Percentiles rank a stretch among this genome's conserved stretches.
phyloP scores from a whole-genome alignment of 306 rosid species.

The Fragaria iinumae region DNA sequence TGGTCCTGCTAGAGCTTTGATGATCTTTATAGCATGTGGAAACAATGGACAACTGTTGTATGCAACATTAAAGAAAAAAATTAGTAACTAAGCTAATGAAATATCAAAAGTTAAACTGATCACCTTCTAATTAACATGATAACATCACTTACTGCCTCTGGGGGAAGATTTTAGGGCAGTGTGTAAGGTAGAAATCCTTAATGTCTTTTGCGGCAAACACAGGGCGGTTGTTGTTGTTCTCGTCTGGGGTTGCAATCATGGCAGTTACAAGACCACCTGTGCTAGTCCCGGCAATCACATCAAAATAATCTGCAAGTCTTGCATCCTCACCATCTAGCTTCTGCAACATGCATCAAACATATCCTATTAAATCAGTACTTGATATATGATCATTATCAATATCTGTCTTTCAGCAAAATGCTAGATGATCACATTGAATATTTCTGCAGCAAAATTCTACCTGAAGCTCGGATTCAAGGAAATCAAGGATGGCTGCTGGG shows the following conservation, averaged over 20 bases:
- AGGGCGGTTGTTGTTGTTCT: constrained; percentile 55
- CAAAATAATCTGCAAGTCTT: constrained; percentile 58
- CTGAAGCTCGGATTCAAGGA: constrained; percentile 71
- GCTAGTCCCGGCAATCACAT: constrained; percentile 70
- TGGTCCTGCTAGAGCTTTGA: constrained; percentile 34
- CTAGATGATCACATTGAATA: neutral
- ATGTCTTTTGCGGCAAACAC: constrained; percentile 62
- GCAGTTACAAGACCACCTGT: constrained; percentile 63
- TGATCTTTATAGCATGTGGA: constrained; percentile 6
- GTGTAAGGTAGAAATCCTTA: constrained; percentile 51
- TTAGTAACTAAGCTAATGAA: neutral
- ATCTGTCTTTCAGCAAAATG: neutral
- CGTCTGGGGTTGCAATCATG: constrained; percentile 56
- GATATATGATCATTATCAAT: neutral
- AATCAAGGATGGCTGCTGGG: constrained; percentile 56
- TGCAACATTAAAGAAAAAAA: neutral
- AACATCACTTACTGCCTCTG: constrained; percentile 30
- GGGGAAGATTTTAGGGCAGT: constrained; percentile 59
- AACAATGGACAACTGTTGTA: constrained; percentile 29
- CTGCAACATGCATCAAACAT: constrained; percentile 31
- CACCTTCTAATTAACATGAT: neutral
- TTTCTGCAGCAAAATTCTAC: constrained; percentile 18
- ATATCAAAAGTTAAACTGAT: neutral
- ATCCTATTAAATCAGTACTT: neutral
- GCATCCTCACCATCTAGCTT: constrained; percentile 55